Base-by-base conservation (phyloP, 2,329 filamentous ascomycete genomes). In the Apiospora aurea region DNA sequence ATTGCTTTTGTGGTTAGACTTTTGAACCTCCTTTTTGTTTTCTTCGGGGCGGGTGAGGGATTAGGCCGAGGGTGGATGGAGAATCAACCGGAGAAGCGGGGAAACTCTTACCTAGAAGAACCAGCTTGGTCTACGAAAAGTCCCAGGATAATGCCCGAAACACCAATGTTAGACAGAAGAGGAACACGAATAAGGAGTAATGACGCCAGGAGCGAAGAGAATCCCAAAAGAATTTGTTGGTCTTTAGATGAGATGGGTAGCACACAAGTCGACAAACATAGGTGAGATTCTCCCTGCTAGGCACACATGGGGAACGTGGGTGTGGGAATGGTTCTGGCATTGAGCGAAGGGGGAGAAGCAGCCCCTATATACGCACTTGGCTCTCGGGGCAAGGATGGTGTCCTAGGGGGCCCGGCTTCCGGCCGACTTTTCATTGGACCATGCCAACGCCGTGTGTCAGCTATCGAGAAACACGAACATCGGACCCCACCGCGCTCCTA, bases 401-500 rank as follows among this genome's bases (percentile, higher is more conserved):
- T 10, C 16, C 8, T 18, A n/a, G 29, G 53, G 29, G 53, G n/a
- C 6, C 26, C 53, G 34, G 16, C 6, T 29, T 38, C 29, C 53
- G 34, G 53, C 8, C 21, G 53, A 21, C 53, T 38, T n/a, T 21
- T 61, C 29, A 61, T 61, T 61, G 53, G 53, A 38, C 29, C 26
- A 26, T 29, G 18, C 18, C 29, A 21, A 61, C 10, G 16, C 10
- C 7, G 53, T 43, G 41, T 53, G 29, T 38, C 53, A 61, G 53
- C 53, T 61, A 61, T 61, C 53, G 2, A 21, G 21, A 38, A 29
- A 3, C n/a, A 29, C 3, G 49, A 26, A 61, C 53, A 34, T 38
- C 53, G 53, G 53, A 38, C 16, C 53, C 53, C 53, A 61, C 53
- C 53, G 29, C 53, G 53, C 53, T 61, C 29, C 29, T 34, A 29